Evolutionary conservation across 1,284 basidiomycete species (phyloP), one percentile per base, ranked within the genome.

Genomic region (Rhodotorula mucilaginosa): DNA sequence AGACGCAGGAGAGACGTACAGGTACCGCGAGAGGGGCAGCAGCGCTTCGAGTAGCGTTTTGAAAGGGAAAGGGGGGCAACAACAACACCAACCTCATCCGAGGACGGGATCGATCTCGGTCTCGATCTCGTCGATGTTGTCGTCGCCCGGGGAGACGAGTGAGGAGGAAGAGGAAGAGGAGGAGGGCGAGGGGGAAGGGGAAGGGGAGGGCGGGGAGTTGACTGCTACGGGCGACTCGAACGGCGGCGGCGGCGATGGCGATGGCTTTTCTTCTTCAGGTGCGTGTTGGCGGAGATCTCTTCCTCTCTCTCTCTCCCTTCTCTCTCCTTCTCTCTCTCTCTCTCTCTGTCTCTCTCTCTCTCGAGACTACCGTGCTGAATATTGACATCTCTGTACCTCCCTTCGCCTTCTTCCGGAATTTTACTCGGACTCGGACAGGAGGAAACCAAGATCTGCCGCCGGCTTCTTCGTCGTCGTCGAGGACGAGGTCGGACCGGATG

Each of bases 1-100:
- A 39, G 39, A 44, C 12, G 10, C 10, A 44, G 39, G 13, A 8
- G 39, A 34, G 34, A 7, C 26, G 34, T 48, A 23, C 13, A 31
- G 34, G 31, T 61, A 21, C 26, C 64, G 72, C 18, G 58, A 68
- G 26, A 54, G 72, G 3, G 74, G 74, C 1, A 66, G 62, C 16
- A 67, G 67, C 56, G 74, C 74, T 31, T 67, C 64, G n/a, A 65
- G 62, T 26, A 69, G 69, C 23, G 44, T 75, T 19, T 51, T 69
- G 10, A 54, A 51, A 26, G 26, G 26, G 26, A 26, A 26, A 26
- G 26, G 26, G 26, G 26, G 26, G n/a, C 47, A 57, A 31, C 15
- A 21, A 3, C 68, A 65, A 18, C 15, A 58, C 21, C 56, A 15
- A 21, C 61, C 54, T n/a, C 26, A 26, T 26, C 54, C 65, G 34